phyloP scores from a whole-genome alignment of 257 asterid genomes.

The Fraxinus pennsylvanica region DNA sequence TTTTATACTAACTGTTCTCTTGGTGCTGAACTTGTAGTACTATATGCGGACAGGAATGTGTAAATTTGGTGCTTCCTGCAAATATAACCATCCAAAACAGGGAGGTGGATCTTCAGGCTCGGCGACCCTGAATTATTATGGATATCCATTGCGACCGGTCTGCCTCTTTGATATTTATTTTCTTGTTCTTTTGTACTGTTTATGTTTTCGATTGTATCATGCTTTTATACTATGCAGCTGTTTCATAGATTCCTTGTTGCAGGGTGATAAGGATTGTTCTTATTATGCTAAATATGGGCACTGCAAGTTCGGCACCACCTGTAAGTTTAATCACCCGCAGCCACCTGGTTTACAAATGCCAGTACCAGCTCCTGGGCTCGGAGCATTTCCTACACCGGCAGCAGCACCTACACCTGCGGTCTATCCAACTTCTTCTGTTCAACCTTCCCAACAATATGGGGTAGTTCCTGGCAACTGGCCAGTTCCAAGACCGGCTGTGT shows the following conservation, averaged over 20 bases:
- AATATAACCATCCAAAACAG: constrained; percentile 90
- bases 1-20: constrained; percentile 8
- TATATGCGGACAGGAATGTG: constrained; percentile 91
- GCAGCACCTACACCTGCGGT: constrained; percentile 42
- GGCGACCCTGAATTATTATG: constrained; percentile 46
- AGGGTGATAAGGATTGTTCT: constrained; percentile 92
- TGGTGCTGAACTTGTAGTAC: constrained; percentile 28
- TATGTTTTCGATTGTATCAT: neutral
- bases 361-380: constrained; percentile 53
- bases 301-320: constrained; percentile 89
- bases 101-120: constrained; percentile 71
- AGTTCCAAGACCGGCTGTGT: constrained; percentile 63
- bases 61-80: constrained; percentile 93
- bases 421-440: constrained; percentile 52
- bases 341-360: constrained; percentile 64
- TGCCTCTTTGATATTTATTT: constrained; percentile 5
- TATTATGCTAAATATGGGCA: constrained; percentile 82
- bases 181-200: constrained; percentile 7
- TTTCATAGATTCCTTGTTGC: constrained; percentile 33
- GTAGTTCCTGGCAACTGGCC: constrained; percentile 87
- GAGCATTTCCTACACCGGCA: constrained; percentile 45
- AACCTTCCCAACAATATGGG: constrained; percentile 83
- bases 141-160: constrained; percentile 31
- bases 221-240: constrained; percentile 19
- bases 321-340: constrained; percentile 97